Base-by-base conservation (phyloP, 108 stramenopile genomes). In the Skeletonema grethae region DNA sequence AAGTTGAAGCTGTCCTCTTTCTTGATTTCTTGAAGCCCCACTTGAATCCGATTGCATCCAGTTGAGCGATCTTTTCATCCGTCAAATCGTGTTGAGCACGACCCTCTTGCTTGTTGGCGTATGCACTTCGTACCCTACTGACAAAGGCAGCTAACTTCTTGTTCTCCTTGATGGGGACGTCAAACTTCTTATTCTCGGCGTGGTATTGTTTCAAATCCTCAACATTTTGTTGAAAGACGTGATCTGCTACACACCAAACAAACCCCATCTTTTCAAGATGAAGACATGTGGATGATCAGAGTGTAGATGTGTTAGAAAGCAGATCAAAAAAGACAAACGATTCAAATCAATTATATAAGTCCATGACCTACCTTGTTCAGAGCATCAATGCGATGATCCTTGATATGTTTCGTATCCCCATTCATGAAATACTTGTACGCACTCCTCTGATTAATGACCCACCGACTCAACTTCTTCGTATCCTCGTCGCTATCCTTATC, bases 301-400 rank as follows among this genome's bases (percentile, higher is more conserved):
- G 55, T 8, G 15, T 11, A 57, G 22, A 55, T 22, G 56, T 11
- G 22, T 24, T 61, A 18, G 61, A 28, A 61, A 61, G 53, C 20
- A 55, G 12, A 53, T 10, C 24, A 22, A 25, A 55, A 10, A 4
- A n/a, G 29, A 36, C 24, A 1, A 8, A 11, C 12, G n/a, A 38
- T 53, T 20, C 7, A 28, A 24, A 3, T 22, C 5, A 30, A 12
- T 41, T 34, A n/a, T 34, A 34, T 3, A 63, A 15, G 7, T 4
- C 38, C 28, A 70, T 46, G 64, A 67, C 50, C 57, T 70, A 41
- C 55, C 73, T 46, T 45, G 62, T 70, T 63, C 70, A 32, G 31
- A 82, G 45, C 89, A 86, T 84, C 83, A 80, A 34, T 74, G 63
- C 30, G 73, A 65, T 65, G 85, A 82, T 84, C 84, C 88, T 32